Evolutionary conservation across 345 rosid genomes (phyloP).

Genomic region (Eucalyptus guilfoylei): DNA sequence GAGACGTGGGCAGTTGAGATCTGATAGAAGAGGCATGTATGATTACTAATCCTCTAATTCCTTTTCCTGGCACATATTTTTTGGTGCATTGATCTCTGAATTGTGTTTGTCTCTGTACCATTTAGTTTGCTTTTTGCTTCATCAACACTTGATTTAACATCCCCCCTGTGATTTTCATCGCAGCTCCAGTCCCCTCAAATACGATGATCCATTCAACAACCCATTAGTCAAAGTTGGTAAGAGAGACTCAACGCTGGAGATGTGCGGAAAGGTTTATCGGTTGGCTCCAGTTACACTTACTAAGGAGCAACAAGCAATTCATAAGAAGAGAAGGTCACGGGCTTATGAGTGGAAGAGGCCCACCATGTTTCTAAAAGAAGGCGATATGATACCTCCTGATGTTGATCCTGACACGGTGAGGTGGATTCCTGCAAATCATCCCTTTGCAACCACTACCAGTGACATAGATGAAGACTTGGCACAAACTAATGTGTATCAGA

Average conservation of each 20-base stretch:
- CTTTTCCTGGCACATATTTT: neutral
- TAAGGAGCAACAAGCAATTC: constrained; percentile 54
- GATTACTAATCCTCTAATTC: constrained; percentile 19
- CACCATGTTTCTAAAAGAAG: constrained; percentile 81
- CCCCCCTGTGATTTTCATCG: neutral
- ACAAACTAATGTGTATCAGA: constrained; percentile 80
- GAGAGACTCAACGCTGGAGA: constrained; percentile 73
- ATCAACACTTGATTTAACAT: neutral
- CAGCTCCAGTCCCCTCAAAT: constrained; percentile 72
- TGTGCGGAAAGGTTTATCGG: constrained; percentile 86
- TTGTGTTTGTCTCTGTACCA: neutral
- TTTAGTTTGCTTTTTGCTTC: neutral
- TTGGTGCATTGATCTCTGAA: neutral
- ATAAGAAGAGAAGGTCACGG: constrained; percentile 88
- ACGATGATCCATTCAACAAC: constrained; percentile 91
- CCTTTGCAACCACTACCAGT: constrained; percentile 81
- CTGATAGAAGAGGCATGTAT: constrained; percentile 99
- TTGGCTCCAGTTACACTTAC: constrained; percentile 87
- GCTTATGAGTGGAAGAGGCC: constrained; percentile 98
- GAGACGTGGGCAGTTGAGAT: constrained; percentile 92
- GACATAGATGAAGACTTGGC: constrained; percentile 90
- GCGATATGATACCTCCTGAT: constrained; percentile 76
- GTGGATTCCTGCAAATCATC: constrained; percentile 99
- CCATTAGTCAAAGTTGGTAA: constrained; percentile 73
- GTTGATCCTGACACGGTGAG: constrained; percentile 86